Evolutionary conservation across 169 alveolate genomes (phyloP).

Genomic region (Toxoplasma gondii): DNA sequence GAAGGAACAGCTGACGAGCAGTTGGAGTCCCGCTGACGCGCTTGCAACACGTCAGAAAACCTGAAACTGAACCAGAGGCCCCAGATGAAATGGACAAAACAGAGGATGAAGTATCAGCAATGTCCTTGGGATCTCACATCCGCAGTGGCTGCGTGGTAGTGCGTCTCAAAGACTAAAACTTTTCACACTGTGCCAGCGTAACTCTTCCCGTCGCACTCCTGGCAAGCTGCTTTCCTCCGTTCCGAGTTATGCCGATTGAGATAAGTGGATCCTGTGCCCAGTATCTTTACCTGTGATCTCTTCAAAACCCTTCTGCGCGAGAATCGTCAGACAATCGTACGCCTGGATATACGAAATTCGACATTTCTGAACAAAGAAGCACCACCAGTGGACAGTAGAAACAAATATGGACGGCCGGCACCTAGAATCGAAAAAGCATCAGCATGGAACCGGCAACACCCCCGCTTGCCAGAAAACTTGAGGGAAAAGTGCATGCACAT

Average conservation of each 20-base stretch:
- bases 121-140: no score
- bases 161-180: no score
- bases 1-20: slow-evolving; percentile 31
- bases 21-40: slow-evolving; percentile 30
- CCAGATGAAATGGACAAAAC: neutral
- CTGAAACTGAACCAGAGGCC: neutral
- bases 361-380: slow-evolving; percentile 27
- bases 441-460: neutral
- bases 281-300: slow-evolving; percentile 1
- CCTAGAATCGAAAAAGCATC: neutral
- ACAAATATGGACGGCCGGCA: neutral
- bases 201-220: no score
- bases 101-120: neutral
- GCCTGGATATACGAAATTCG: slow-evolving; percentile 18
- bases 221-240: no score
- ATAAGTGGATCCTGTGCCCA: no score
- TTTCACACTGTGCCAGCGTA: no score
- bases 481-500: neutral
- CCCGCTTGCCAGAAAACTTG: neutral
- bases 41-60: slow-evolving; percentile 20
- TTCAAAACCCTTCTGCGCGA: slow-evolving; percentile 12
- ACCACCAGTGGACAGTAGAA: neutral
- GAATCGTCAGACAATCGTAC: slow-evolving; percentile 24
- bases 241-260: no score
- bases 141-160: no score